Conservation (phyloP, 2,329 filamentous ascomycete genomes). For the Ophiostoma ulmi region DNA sequence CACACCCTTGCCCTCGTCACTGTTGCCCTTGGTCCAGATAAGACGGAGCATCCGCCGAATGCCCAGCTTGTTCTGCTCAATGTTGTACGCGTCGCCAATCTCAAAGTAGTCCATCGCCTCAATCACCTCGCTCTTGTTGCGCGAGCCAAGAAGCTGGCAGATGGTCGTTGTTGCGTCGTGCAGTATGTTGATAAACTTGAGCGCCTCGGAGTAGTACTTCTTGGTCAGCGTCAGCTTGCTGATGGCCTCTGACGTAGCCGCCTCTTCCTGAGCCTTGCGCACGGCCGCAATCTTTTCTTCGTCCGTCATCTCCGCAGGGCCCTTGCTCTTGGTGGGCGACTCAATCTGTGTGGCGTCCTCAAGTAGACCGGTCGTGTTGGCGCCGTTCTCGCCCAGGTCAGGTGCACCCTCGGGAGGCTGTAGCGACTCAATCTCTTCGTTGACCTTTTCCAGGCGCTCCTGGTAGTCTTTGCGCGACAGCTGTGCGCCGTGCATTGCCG, state of each 20-base stretch:
- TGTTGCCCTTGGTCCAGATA: conserved; percentile 99
- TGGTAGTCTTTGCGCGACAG: conserved; percentile 83
- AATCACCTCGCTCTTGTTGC: conserved; percentile 97
- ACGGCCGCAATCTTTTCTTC: conserved; percentile 69
- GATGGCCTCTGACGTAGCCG: conserved; percentile 81
- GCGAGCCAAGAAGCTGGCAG: conserved; percentile 82
- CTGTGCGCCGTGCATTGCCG: conserved; percentile 82
- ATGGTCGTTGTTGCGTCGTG: conserved; percentile 76
- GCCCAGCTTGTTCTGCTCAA: conserved; percentile 85
- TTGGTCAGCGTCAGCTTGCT: conserved; percentile 81
- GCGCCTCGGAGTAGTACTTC: conserved; percentile 87
- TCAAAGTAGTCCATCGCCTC: conserved; percentile 99
- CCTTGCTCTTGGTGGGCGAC: conserved; percentile 43
- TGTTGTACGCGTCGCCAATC: conserved; percentile 89
- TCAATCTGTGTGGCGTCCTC: conserved; percentile 84
- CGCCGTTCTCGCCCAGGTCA: conserved; percentile 62
- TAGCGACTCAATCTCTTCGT: conserved; percentile 73
- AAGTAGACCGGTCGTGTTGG: conserved; percentile 66
- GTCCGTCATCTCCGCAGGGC: conserved; percentile 61
- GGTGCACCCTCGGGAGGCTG: conserved; percentile 71
- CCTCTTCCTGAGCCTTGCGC: conserved; percentile 77
- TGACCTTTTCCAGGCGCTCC: conserved; percentile 72
- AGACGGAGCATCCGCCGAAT: conserved; percentile 93
- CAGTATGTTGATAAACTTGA: conserved; percentile 88
- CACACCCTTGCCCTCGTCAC: conserved; percentile 96